Conservation (phyloP, 1,284 basidiomycete genomes). For the Macrocybe sp. region DNA sequence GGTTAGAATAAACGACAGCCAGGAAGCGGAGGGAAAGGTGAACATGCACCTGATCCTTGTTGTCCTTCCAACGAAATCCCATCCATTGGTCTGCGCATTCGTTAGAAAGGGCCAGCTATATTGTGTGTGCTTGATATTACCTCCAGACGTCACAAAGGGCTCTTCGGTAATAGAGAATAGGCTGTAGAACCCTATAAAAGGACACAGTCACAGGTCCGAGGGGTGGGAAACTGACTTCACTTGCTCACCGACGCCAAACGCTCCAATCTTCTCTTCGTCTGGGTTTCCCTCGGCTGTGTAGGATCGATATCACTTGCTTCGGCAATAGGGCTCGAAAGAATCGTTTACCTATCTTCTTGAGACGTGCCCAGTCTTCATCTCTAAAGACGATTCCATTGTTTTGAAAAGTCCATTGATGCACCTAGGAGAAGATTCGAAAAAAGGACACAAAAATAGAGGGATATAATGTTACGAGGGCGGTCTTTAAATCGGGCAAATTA, state of each 20-base stretch:
- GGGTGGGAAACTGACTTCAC: not conserved
- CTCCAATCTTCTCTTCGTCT: slow-evolving; percentile 82
- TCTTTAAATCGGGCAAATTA: slow-evolving; percentile 58
- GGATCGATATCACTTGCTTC: not conserved
- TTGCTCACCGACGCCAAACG: slow-evolving; percentile 74
- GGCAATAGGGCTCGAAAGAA: not conserved
- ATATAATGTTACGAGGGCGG: slow-evolving; percentile 27
- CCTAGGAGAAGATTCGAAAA: slow-evolving; percentile 28
- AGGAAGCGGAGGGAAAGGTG: not conserved
- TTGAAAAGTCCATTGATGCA: slow-evolving; percentile 74
- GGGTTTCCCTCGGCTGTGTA: slow-evolving; percentile 75
- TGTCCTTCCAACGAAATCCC: slow-evolving; percentile 97
- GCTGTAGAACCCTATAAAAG: slow-evolving; percentile 64
- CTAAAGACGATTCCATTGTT: slow-evolving; percentile 85
- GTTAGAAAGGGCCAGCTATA: slow-evolving; percentile 3
- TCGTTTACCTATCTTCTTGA: slow-evolving; percentile 79
- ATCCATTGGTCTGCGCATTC: slow-evolving; percentile 70
- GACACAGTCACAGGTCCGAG: not conserved
- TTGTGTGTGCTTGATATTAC: slow-evolving; percentile 26
- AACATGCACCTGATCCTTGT: slow-evolving; percentile 69
- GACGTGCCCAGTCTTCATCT: slow-evolving; percentile 82
- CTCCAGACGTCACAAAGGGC: slow-evolving; percentile 88
- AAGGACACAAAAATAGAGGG: not conserved
- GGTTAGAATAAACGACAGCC: slow-evolving; percentile 1
- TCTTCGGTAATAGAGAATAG: slow-evolving; percentile 87